phyloP scores from a whole-genome alignment of 768 basidiomycete species.

The Boletus barrowsii region DNA sequence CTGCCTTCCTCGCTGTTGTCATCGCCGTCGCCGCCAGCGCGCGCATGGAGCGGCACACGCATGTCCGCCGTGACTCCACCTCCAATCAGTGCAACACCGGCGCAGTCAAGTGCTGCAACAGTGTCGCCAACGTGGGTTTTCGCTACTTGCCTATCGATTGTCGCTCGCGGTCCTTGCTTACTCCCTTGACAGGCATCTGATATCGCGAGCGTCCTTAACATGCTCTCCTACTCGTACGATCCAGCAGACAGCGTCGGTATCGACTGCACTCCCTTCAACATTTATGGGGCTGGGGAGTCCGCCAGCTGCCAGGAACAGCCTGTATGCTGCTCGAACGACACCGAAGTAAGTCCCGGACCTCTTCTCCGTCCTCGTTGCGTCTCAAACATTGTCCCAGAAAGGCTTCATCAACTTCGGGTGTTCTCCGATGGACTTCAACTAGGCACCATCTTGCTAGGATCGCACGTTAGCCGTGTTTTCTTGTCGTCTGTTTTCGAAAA shows the following conservation, averaged over 20 bases:
- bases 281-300: slow-evolving; percentile 17
- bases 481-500: slow-evolving; percentile 4
- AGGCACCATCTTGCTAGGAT: slow-evolving; percentile 3
- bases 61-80: slow-evolving; percentile 5
- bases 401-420: slow-evolving; percentile 19
- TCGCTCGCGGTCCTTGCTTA: not conserved
- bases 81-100: slow-evolving; percentile 19
- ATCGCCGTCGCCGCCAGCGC: slow-evolving; percentile 21
- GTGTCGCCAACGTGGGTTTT: slow-evolving; percentile 18
- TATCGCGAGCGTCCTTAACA: slow-evolving; percentile 1
- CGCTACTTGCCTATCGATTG: not conserved
- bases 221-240: slow-evolving; percentile 10
- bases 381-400: not conserved
- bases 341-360: slow-evolving; percentile 15
- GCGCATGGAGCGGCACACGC: slow-evolving; percentile 19
- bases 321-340: slow-evolving; percentile 22
- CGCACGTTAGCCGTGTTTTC: not conserved
- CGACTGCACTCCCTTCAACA: slow-evolving; percentile 21
- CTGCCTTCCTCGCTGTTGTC: slow-evolving; percentile 17
- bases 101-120: slow-evolving; percentile 19
- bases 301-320: slow-evolving; percentile 24
- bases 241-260: slow-evolving; percentile 23
- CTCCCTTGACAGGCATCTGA: slow-evolving; percentile 9
- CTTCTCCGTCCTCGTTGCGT: not conserved
- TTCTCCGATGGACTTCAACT: slow-evolving; percentile 24